Conservation (phyloP, 768 basidiomycete genomes). For the Russula earlei region DNA sequence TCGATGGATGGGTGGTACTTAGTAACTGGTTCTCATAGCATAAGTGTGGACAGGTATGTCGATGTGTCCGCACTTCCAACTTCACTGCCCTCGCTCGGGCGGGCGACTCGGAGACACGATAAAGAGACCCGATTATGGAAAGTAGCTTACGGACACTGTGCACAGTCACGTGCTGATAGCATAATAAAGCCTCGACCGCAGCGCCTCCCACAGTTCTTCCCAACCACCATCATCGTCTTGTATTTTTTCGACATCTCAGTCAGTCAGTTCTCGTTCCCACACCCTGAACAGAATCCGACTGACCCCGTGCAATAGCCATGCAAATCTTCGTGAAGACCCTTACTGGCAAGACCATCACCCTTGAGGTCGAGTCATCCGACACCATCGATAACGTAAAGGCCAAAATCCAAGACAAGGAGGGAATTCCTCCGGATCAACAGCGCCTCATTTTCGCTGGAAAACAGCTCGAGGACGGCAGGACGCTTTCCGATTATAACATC, state of each 20-base stretch:
- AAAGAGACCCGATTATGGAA: background rate
- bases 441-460: conserved; percentile 34
- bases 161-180: background rate
- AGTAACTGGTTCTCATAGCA: no score
- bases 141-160: background rate
- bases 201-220: background rate
- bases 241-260: background rate
- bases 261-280: background rate
- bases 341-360: conserved; percentile 30
- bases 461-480: conserved; percentile 49
- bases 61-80: no score
- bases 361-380: conserved; percentile 31
- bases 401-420: conserved; percentile 31
- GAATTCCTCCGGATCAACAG: conserved; percentile 29
- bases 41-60: no score
- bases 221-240: conserved; percentile 11
- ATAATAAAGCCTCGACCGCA: conserved; percentile 7
- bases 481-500: conserved; percentile 30
- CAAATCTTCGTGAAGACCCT: conserved; percentile 31
- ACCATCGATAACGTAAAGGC: conserved; percentile 31
- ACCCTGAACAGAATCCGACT: background rate
- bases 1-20: no score
- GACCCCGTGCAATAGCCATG: conserved; percentile 17
- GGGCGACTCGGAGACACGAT: background rate
- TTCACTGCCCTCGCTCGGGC: no score